Evolutionary conservation across 2,329 filamentous ascomycete genomes (phyloP), one percentile per base, ranked within the genome.

Genomic region (Colletotrichum destructivum): DNA sequence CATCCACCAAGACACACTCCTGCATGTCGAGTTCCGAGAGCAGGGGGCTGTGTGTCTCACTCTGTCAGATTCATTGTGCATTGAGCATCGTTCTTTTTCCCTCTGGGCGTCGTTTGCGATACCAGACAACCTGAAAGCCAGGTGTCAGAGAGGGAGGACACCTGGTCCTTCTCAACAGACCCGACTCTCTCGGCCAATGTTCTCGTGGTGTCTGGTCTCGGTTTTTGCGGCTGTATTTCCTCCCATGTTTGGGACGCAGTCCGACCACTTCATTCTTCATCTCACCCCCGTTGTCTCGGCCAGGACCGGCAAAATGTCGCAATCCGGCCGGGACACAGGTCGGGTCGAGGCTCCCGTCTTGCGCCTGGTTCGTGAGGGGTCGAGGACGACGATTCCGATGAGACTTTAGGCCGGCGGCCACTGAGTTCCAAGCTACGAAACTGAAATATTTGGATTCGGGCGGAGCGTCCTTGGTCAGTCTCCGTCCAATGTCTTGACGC

Each of bases 401-500:
- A 60, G 54, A 63, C 51, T 21, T 38, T 31, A 21, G 38, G 40
- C 59, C 18, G 12, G 46, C 59, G 44, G n/a, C 52, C 21, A 16
- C 26, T 44, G 42, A 60, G 46, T 38, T 38, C 26, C 51, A 46
- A 23, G 31, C 65, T 42, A 26, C 62, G 54, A 62, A 71, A 63
- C 47, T 38, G 47, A 47, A 18, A 57, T 31, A 60, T n/a, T 60
- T 31, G 26, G 54, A 59, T 69, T 46, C 44, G 26, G 60, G 46
- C 40, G 21, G 44, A 62, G 12, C 49, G 59, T 64, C 65, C 31
- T 38, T 69, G 66, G 35, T 21, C 26, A 42, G 63, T 63, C 40
- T 62, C 61, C 66, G 56, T 70, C 55, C 55, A 47, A 71, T 56
- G 51, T 66, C 42, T 61, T 66, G 70, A 71, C 49, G 70, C 61